A percentile compares a stretch with the other conserved stretches of the same genome.
These are phyloP conservation scores for Paraleonurus japonicus DNA, from an alignment of 257 asterid species.

Conservation along the genomic window DNA sequence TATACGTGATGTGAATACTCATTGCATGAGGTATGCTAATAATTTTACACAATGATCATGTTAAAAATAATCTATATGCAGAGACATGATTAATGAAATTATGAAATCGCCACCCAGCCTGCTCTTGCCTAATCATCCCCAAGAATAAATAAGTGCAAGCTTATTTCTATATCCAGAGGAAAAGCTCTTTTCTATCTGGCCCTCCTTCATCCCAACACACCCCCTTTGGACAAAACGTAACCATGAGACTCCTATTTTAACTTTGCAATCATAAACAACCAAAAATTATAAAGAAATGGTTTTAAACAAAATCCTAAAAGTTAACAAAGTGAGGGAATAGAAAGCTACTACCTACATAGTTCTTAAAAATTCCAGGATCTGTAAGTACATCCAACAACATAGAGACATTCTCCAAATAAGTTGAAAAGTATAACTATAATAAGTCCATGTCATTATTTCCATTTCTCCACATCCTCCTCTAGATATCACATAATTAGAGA, in stretches of 20 bases:
- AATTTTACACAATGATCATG: neutral
- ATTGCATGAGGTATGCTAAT: neutral
- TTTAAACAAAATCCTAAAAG: neutral
- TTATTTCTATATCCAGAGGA: neutral
- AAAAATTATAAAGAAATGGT: neutral
- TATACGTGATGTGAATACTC: neutral
- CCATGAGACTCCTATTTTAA: neutral
- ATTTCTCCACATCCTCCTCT: neutral
- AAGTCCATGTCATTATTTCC: slow-evolving; percentile 2
- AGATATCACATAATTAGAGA: slow-evolving; percentile 17
- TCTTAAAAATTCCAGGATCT: slow-evolving; percentile 1
- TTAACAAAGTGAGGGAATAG: neutral
- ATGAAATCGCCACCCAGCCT: neutral
- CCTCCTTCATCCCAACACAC: neutral
- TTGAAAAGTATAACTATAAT: neutral
- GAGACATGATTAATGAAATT: neutral
- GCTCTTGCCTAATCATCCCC: neutral
- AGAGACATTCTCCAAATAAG: neutral
- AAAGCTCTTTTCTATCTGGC: neutral
- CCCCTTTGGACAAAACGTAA: neutral
- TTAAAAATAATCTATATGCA: neutral
- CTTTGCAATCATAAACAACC: neutral
- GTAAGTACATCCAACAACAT: slow-evolving; percentile 3
- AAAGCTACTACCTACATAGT: neutral
- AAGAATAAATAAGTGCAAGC: neutral